phyloP scores from a whole-genome alignment of 495 filamentous ascomycete species.

The Penicillium cosmopolitanum region DNA sequence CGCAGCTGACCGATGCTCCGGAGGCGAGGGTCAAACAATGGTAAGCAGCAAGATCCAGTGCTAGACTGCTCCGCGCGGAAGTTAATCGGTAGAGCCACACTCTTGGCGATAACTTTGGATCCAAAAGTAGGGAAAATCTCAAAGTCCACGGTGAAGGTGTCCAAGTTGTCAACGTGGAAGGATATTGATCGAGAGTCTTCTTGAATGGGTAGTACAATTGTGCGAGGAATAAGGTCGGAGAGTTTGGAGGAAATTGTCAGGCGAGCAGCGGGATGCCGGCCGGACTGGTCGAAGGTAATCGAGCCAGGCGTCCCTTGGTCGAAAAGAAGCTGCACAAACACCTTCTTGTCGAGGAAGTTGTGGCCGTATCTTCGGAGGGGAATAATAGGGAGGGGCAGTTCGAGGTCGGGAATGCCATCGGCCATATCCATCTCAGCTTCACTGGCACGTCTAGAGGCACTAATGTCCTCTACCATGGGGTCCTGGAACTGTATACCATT shows the following conservation, averaged over 20 bases:
- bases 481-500: slow-evolving; percentile 42
- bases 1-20: slow-evolving; percentile 92
- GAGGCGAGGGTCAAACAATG: slow-evolving; percentile 89
- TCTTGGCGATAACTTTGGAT: slow-evolving; percentile 94
- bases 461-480: slow-evolving; percentile 34
- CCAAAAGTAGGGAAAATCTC: slow-evolving; percentile 98
- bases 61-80: slow-evolving; percentile 75
- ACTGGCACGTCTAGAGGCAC: slow-evolving; percentile 51
- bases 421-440: slow-evolving; percentile 70
- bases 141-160: slow-evolving; percentile 93
- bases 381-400: slow-evolving; percentile 93
- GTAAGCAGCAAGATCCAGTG: slow-evolving; percentile 80
- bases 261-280: slow-evolving; percentile 92
- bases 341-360: slow-evolving; percentile 97
- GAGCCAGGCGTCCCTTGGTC: slow-evolving; percentile 70
- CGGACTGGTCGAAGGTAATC: slow-evolving; percentile 89
- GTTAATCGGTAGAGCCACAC: slow-evolving; percentile 82
- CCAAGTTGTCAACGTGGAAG: slow-evolving; percentile 92
- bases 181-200: slow-evolving; percentile 91
- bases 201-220: slow-evolving; percentile 91
- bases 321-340: slow-evolving; percentile 88
- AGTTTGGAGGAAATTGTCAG: slow-evolving; percentile 95
- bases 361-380: slow-evolving; percentile 92
- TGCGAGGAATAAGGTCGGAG: slow-evolving; percentile 94
- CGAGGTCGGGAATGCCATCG: slow-evolving; percentile 90